phyloP scores from a whole-genome alignment of 129 eudicot genomes.

The Lonicera japonica region DNA sequence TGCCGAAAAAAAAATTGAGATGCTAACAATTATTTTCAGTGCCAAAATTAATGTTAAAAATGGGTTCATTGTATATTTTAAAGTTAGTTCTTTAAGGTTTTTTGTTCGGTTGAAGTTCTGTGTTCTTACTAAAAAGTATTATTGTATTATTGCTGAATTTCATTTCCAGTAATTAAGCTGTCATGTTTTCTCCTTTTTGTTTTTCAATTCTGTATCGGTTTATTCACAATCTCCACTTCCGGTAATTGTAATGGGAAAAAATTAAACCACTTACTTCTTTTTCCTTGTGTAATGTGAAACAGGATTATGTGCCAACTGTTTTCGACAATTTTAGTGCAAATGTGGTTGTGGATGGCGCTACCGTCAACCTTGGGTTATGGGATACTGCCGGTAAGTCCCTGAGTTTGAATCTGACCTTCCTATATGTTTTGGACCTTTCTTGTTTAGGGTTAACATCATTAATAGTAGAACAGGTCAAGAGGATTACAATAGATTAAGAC shows the following conservation, averaged over 20 bases:
- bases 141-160: neutral
- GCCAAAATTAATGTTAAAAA: no score
- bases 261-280: neutral
- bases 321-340: constrained; percentile 55
- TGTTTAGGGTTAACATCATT: neutral
- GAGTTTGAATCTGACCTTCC: neutral
- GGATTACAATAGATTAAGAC: constrained; percentile 56
- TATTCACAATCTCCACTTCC: no score
- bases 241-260: no score
- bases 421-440: no score
- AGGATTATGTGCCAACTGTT: constrained; percentile 58
- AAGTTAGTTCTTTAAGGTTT: neutral
- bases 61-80: no score
- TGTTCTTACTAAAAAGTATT: no score
- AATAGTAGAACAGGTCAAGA: constrained; percentile 38
- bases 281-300: constrained; percentile 7
- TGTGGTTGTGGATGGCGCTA: constrained; percentile 45
- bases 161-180: neutral
- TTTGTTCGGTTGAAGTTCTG: neutral
- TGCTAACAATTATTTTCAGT: no score
- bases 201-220: no score
- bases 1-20: no score
- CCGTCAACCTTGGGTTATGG: constrained; percentile 52
- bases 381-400: constrained; percentile 46
- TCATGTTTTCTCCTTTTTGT: no score